A percentile compares a stretch with the other conserved stretches of the same genome.
Evolutionary conservation across 2,329 filamentous ascomycete species (phyloP).

Genomic region (Xylariaceae sp.): DNA sequence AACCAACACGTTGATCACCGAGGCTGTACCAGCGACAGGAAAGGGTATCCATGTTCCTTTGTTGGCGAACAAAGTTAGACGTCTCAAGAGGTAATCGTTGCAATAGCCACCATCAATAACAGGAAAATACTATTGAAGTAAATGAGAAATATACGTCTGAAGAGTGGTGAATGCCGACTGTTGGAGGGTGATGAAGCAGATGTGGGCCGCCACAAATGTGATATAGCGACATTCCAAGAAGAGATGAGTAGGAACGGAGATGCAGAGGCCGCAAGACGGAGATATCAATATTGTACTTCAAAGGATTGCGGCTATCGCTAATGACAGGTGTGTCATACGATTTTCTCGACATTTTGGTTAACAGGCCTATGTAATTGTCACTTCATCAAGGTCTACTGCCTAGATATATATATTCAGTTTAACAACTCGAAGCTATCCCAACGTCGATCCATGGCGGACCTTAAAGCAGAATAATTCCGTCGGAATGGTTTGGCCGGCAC

Average conservation of each 20-base stretch:
- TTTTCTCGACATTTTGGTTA: too few species aligned
- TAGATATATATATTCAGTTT: too few species aligned
- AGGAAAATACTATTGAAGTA: conserved; percentile 37
- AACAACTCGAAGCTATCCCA: too few species aligned
- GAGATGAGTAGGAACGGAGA: conserved; percentile 36
- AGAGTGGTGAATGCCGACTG: conserved; percentile 34
- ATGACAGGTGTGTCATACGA: too few species aligned
- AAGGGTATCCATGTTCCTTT: conserved; percentile 35
- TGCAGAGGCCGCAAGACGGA: conserved; percentile 32
- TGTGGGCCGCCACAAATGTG: conserved; percentile 36
- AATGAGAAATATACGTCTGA: conserved; percentile 38
- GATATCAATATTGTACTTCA: conserved; percentile 1
- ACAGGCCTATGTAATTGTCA: too few species aligned
- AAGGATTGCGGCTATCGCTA: too few species aligned
- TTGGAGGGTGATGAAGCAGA: conserved; percentile 33
- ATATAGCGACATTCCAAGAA: conserved; percentile 39
- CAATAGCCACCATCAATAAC: conserved; percentile 32
- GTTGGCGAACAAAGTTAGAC: conserved; percentile 25
- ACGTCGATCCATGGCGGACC: too few species aligned
- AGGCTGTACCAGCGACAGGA: conserved; percentile 28
- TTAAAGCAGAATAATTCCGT: too few species aligned
- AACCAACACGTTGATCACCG: conserved; percentile 32
- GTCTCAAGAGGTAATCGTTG: conserved; percentile 33
- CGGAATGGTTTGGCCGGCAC: too few species aligned
- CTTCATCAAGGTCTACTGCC: too few species aligned